A percentile compares a stretch with the other conserved stretches of the same genome.
Evolutionary conservation across 116 monocot genomes (phyloP).

Genomic region (Dioscorea cayenensis): DNA sequence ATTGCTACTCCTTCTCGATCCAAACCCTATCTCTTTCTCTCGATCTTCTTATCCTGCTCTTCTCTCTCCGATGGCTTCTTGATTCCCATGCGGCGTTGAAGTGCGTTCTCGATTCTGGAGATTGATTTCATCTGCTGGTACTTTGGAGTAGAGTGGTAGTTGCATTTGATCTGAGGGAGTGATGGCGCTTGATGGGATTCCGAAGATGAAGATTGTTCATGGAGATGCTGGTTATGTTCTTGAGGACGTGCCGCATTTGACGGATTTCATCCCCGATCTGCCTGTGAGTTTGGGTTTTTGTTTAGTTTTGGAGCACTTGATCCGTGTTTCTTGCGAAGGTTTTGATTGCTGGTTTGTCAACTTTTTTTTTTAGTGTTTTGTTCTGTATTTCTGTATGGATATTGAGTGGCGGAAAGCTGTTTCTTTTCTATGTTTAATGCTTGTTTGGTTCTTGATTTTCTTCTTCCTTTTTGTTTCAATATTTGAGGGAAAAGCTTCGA

Average conservation of each 20-base stretch:
- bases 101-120: constrained; percentile 13
- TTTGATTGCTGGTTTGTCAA: too few relatives aligned
- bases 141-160: background rate
- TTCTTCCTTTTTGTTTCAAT: constrained; percentile 3
- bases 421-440: too few relatives aligned
- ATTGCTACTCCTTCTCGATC: background rate
- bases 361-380: too few relatives aligned
- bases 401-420: too few relatives aligned
- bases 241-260: constrained; percentile 73
- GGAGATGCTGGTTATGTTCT: constrained; percentile 64
- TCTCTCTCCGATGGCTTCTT: background rate
- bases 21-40: background rate
- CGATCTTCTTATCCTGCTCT: background rate
- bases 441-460: background rate
- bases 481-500: background rate
- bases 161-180: background rate
- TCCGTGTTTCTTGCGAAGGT: too few relatives aligned
- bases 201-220: constrained; percentile 25
- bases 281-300: constrained; percentile 25
- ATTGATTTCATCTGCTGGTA: constrained; percentile 15
- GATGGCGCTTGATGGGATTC: constrained; percentile 12
- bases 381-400: too few relatives aligned
- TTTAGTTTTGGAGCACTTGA: too few relatives aligned
- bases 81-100: constrained; percentile 1
- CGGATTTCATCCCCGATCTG: constrained; percentile 50